phyloP scores from a whole-genome alignment of 106 monocot species.

The Agapanthus africanus region DNA sequence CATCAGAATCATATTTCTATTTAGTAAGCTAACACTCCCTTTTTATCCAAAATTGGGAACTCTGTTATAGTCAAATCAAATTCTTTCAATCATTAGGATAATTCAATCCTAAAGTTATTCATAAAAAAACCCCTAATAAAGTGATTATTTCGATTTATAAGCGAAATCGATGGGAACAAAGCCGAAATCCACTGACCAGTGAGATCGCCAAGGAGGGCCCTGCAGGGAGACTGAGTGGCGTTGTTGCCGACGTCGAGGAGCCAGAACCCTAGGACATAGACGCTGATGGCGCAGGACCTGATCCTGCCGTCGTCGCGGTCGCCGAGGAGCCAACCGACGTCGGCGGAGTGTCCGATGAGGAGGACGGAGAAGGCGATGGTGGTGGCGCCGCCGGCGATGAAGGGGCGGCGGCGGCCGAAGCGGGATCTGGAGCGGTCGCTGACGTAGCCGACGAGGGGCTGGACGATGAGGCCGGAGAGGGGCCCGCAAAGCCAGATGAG shows the following conservation, averaged over 20 bases:
- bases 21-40: no score
- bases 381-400: conserved; percentile 36
- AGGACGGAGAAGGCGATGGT: conserved; percentile 35
- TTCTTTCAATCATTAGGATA: no score
- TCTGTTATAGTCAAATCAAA: no score
- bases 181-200: conserved; percentile 29
- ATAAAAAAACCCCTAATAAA: no score
- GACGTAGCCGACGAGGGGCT: conserved; percentile 60
- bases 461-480: conserved; percentile 59
- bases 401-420: conserved; percentile 51
- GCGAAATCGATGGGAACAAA: conserved; percentile 25
- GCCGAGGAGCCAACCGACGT: conserved; percentile 41
- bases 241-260: conserved; percentile 67
- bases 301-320: conserved; percentile 19
- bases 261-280: conserved; percentile 60
- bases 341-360: conserved; percentile 46
- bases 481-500: conserved; percentile 78
- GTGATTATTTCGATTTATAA: background rate
- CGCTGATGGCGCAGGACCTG: conserved; percentile 24
- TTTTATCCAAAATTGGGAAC: no score
- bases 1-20: no score
- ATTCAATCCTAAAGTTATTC: no score
- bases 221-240: conserved; percentile 48
- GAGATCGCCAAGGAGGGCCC: conserved; percentile 63
- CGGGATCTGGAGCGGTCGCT: conserved; percentile 39